A percentile compares a stretch with the other conserved stretches of the same genome.
phyloP scores from a whole-genome alignment of 1,139 yeast species.

The Protomyces pachydermus region DNA sequence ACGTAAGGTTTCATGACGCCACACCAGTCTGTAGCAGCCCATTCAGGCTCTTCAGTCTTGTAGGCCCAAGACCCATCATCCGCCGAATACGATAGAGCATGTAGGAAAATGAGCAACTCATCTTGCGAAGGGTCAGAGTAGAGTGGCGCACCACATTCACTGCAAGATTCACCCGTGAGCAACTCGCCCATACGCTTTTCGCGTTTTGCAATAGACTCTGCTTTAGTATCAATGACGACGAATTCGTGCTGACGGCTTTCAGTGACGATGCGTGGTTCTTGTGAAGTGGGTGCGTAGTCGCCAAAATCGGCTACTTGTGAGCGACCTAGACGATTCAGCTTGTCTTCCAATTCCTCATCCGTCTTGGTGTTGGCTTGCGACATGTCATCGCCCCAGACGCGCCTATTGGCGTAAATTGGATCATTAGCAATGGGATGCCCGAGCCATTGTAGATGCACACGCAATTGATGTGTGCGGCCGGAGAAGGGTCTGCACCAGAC shows the following conservation, averaged over 20 bases:
- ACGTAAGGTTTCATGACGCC: background rate
- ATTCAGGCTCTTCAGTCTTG: constrained; percentile 72
- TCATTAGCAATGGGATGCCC: constrained; percentile 94
- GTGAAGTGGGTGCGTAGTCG: constrained; percentile 41
- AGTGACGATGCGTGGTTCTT: constrained; percentile 25
- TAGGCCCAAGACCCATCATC: constrained; percentile 62
- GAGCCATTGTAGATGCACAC: constrained; percentile 82
- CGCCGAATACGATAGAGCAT: constrained; percentile 66
- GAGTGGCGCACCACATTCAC: constrained; percentile 62
- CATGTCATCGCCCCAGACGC: constrained; percentile 64
- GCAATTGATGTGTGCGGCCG: constrained; percentile 90
- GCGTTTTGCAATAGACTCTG: constrained; percentile 25
- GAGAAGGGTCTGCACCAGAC: constrained; percentile 82
- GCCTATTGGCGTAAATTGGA: constrained; percentile 68
- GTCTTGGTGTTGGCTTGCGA: constrained; percentile 55
- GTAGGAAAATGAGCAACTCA: constrained; percentile 83
- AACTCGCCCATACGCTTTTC: constrained; percentile 50
- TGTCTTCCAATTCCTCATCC: constrained; percentile 45
- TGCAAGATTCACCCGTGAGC: constrained; percentile 55
- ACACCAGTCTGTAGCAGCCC: constrained; percentile 52
- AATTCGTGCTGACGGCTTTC: constrained; percentile 2
- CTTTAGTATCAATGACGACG: constrained; percentile 17
- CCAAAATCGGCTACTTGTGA: constrained; percentile 59
- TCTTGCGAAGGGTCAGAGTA: constrained; percentile 85
- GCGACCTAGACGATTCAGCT: constrained; percentile 64